Evolutionary conservation across 768 basidiomycete genomes (phyloP).

Genomic region (Clitopilus passeckerianus): DNA sequence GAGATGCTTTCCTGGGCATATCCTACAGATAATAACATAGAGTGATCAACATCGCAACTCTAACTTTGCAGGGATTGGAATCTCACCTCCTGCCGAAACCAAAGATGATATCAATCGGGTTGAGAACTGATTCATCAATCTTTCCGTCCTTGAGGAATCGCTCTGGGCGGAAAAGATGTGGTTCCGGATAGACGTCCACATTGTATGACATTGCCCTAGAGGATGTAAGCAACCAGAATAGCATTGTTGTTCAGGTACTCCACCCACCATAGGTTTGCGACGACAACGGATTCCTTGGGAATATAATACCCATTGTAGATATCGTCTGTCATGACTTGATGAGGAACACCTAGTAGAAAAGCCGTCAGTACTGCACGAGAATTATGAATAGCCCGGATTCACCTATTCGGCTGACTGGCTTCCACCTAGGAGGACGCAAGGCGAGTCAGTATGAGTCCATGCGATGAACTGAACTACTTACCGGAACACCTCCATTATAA

Average conservation of each 20-base stretch:
- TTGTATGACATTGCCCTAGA: conserved; percentile 36
- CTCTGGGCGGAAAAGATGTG: conserved; percentile 34
- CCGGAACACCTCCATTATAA: conserved; percentile 22
- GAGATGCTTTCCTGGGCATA: neutral
- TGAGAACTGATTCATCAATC: conserved; percentile 17
- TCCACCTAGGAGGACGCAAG: conserved; percentile 7
- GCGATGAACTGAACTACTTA: neutral
- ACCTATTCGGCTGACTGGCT: conserved; percentile 18
- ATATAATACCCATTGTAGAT: conserved; percentile 24
- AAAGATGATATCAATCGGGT: conserved; percentile 20
- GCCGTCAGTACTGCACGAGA: neutral
- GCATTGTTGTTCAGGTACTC: neutral
- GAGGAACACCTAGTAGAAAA: neutral
- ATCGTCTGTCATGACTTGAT: conserved; percentile 7
- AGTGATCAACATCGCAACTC: neutral
- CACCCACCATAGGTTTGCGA: conserved; percentile 26
- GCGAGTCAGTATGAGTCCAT: too few species aligned
- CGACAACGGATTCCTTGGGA: conserved; percentile 24
- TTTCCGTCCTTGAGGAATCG: conserved; percentile 26
- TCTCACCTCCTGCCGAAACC: conserved; percentile 25
- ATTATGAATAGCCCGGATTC: too few species aligned
- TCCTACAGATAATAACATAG: neutral
- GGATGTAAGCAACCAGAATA: too few species aligned
- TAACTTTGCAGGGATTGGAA: neutral
- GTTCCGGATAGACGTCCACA: conserved; percentile 30